phyloP scores from a whole-genome alignment of 257 asterid genomes.

The Solanum megistacrolobum region DNA sequence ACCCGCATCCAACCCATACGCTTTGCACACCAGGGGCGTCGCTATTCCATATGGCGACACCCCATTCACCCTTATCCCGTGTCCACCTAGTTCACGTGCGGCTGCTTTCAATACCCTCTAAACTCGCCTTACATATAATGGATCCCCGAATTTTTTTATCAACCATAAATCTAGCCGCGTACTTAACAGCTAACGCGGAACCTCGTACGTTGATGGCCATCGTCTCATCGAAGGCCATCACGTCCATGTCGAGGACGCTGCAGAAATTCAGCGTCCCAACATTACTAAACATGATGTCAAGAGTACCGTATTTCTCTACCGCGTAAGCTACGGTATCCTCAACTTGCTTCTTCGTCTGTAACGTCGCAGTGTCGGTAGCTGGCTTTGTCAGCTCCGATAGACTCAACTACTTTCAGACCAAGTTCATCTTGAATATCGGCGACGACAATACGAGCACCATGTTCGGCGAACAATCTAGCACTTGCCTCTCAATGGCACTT shows the following conservation, averaged over 20 bases:
- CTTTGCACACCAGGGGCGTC: not conserved
- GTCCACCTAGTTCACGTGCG: not conserved
- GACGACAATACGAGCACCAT: not conserved
- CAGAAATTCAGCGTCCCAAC: not conserved
- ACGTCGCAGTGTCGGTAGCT: not conserved
- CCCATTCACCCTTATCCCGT: not conserved
- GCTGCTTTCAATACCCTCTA: not conserved
- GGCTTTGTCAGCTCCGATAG: not conserved
- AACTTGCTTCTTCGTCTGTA: not conserved
- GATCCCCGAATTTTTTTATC: not conserved
- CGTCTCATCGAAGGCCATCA: not conserved
- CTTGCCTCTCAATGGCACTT: conserved; percentile 4
- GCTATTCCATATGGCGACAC: not conserved
- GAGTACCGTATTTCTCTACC: not conserved
- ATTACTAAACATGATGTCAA: conserved; percentile 1
- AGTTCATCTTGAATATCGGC: conserved; percentile 1
- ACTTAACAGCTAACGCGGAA: not conserved
- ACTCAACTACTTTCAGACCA: not conserved
- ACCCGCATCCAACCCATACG: not conserved
- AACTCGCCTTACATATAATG: not conserved
- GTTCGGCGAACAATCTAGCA: not conserved
- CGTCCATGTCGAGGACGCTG: not conserved
- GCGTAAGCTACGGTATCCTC: not conserved
- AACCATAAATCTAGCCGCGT: not conserved
- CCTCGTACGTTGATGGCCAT: not conserved